Percentiles rank a stretch among this genome's conserved stretches.
These are phyloP conservation scores for Zymoseptoria ardabiliae DNA, from an alignment of 2,329 filamentous ascomycete species.

Conservation along the genomic window DNA sequence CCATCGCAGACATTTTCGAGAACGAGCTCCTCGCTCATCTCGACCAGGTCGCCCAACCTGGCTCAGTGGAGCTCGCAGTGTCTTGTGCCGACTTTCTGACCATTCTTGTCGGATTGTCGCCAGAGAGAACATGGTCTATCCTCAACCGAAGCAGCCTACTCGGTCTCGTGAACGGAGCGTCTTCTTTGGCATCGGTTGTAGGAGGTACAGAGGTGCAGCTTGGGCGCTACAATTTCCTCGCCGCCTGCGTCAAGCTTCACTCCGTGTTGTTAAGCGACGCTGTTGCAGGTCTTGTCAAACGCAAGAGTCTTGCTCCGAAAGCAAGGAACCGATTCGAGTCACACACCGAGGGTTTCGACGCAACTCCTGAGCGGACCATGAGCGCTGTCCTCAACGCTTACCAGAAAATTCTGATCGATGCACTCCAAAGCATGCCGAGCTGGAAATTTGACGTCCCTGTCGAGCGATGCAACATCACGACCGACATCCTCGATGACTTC, in stretches of 20 bases:
- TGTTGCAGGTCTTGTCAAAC: slow-evolving; percentile 59
- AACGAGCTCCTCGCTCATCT: slow-evolving; percentile 47
- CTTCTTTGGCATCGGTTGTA: slow-evolving; percentile 69
- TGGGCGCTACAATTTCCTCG: slow-evolving; percentile 69
- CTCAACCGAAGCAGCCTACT: slow-evolving; percentile 74
- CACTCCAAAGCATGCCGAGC: slow-evolving; percentile 75
- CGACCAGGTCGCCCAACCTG: slow-evolving; percentile 51
- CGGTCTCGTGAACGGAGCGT: slow-evolving; percentile 66
- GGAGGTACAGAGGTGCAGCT: slow-evolving; percentile 73
- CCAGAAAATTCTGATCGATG: slow-evolving; percentile 67
- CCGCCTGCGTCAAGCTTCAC: slow-evolving; percentile 67
- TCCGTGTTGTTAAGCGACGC: slow-evolving; percentile 68
- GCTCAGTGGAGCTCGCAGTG: slow-evolving; percentile 59
- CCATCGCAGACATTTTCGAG: slow-evolving; percentile 82
- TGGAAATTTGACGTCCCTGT: slow-evolving; percentile 72
- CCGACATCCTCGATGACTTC: slow-evolving; percentile 61
- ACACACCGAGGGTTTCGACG: slow-evolving; percentile 51
- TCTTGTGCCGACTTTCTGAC: slow-evolving; percentile 76
- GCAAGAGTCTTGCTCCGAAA: slow-evolving; percentile 45
- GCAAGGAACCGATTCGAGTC: slow-evolving; percentile 38
- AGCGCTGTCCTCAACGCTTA: slow-evolving; percentile 64
- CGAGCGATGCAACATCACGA: slow-evolving; percentile 62
- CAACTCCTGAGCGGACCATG: slow-evolving; percentile 71
- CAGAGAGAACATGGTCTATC: slow-evolving; percentile 84
- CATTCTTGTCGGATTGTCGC: slow-evolving; percentile 62